A percentile compares a stretch with the other conserved stretches of the same genome.
phyloP scores from a whole-genome alignment of 768 basidiomycete species.

The Mycena kentingensis region DNA sequence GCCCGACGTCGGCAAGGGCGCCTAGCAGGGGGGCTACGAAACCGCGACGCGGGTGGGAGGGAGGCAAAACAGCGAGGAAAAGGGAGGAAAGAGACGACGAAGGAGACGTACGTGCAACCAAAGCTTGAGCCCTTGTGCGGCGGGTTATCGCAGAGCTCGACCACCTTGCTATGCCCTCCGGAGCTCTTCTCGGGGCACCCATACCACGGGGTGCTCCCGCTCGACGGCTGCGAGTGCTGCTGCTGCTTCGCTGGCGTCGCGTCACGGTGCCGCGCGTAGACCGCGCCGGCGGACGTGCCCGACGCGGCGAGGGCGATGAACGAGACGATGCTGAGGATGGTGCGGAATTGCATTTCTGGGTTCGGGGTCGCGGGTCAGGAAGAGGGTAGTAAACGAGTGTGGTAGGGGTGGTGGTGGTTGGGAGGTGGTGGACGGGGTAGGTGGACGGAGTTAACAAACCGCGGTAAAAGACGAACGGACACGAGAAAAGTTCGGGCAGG shows the following conservation, averaged over 20 bases:
- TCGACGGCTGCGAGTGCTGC: constrained; percentile 3
- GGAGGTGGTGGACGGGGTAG: too few species aligned
- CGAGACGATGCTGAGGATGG: constrained; percentile 7
- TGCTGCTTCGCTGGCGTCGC: not conserved
- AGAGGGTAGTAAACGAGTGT: constrained; percentile 10
- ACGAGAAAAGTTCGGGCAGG: not conserved
- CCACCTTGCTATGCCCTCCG: not conserved
- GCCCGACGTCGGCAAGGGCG: too few species aligned
- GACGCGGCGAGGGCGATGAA: constrained; percentile 4
- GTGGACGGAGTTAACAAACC: not conserved
- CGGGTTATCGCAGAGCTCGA: constrained; percentile 11
- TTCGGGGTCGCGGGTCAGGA: not conserved
- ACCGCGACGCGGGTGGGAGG: too few species aligned
- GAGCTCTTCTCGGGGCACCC: constrained; percentile 7
- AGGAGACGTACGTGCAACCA: constrained; percentile 16
- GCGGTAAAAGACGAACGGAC: not conserved
- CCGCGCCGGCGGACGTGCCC: not conserved
- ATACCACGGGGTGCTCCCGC: not conserved
- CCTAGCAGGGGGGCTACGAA: too few species aligned
- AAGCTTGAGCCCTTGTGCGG: constrained; percentile 9
- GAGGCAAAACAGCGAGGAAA: too few species aligned
- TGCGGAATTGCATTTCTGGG: constrained; percentile 14
- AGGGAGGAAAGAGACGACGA: too few species aligned
- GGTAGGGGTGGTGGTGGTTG: not conserved
- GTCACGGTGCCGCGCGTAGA: not conserved